Evolutionary conservation across 805 yeast genomes (phyloP).

Genomic region (Candida sanyiensis): DNA sequence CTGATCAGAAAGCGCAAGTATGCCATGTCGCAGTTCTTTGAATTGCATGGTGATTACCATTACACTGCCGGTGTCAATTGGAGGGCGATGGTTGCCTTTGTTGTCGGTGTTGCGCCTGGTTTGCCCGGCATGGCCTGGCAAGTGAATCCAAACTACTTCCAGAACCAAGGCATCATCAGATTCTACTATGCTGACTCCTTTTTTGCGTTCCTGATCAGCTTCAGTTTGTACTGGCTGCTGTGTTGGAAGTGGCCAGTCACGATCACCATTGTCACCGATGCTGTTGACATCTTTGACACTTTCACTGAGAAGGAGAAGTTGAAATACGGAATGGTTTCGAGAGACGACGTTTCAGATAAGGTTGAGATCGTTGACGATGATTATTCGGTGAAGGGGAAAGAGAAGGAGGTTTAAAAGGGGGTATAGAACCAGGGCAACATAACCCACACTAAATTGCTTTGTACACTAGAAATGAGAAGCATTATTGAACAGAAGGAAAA

Average conservation of each 20-base stretch:
- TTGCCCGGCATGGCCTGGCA: conserved; percentile 42
- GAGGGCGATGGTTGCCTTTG: conserved; percentile 36
- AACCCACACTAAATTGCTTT: too few relatives aligned
- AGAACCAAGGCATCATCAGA: conserved; percentile 33
- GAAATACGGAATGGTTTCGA: conserved; percentile 8
- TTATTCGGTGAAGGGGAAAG: too few relatives aligned
- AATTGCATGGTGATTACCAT: conserved; percentile 28
- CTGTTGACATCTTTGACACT: conserved; percentile 34
- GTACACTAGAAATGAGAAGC: too few relatives aligned
- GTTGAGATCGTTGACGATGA: not conserved
- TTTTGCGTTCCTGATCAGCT: conserved; percentile 36
- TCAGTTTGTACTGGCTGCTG: conserved; percentile 31
- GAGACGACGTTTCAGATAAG: not conserved
- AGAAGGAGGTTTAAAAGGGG: too few relatives aligned
- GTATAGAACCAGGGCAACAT: too few relatives aligned
- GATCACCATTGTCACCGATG: conserved; percentile 32
- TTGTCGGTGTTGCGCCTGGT: conserved; percentile 40
- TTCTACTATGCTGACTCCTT: conserved; percentile 40
- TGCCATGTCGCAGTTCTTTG: conserved; percentile 32
- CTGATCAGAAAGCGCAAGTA: conserved; percentile 30
- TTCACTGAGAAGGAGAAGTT: conserved; percentile 30
- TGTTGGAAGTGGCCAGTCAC: conserved; percentile 33
- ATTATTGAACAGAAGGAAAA: too few relatives aligned
- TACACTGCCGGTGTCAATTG: conserved; percentile 38
- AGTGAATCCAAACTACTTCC: conserved; percentile 27